Conservation (phyloP, 106 monocot genomes). For the Phalaenopsis aphrodite region DNA sequence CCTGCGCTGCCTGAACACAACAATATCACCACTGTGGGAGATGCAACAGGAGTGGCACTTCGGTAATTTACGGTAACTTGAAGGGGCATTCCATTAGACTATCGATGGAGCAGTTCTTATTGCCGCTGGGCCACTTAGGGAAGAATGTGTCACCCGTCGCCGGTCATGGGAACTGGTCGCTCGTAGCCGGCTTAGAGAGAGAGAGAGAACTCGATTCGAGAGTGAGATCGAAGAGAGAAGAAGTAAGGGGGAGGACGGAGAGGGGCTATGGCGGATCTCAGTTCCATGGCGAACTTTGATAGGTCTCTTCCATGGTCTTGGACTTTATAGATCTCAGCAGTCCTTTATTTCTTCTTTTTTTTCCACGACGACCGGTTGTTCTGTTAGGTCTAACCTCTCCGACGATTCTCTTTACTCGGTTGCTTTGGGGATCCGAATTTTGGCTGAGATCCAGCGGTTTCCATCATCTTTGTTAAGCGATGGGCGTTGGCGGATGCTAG, state of each 20-base stretch:
- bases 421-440: constrained; percentile 2
- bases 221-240: neutral
- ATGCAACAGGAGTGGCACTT: neutral
- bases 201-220: neutral
- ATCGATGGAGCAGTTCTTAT: neutral
- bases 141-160: neutral
- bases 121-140: neutral
- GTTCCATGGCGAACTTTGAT: neutral
- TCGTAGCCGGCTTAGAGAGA: neutral
- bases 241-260: neutral
- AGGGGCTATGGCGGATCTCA: neutral
- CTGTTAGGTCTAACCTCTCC: neutral
- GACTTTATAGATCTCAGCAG: neutral
- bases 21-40: neutral
- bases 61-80: neutral
- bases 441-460: neutral
- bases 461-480: neutral
- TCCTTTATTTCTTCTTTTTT: neutral
- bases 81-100: neutral
- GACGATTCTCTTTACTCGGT: neutral
- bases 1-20: no score
- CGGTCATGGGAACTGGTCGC: neutral
- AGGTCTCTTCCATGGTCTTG: neutral
- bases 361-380: neutral
- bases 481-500: neutral